Evolutionary conservation across 306 rosid species (phyloP), one percentile per base, ranked within the genome.

Genomic region (Medicago lupulina): DNA sequence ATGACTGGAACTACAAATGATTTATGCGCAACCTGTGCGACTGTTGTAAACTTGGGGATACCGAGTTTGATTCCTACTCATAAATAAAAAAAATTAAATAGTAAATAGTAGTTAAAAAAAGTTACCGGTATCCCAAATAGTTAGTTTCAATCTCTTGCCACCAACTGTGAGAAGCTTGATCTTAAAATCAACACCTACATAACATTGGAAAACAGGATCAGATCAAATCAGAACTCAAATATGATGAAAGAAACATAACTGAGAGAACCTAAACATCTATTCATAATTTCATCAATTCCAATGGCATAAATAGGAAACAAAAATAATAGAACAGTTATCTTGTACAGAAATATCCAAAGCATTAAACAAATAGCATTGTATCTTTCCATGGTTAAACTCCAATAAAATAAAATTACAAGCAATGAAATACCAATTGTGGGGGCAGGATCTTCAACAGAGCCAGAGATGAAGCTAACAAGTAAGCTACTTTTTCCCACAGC

Each of bases 51-150:
- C 38, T 4, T 34, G 7, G 7, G 38, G 7, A 6, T 34, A 34
- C 1, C 1, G 38, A 34, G 38, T 34, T 34, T 34, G 38, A 34
- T 34, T 34, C 38, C 0, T 34, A 34, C 38, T 34, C 44, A 31
- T 34, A 34, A 34, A 28, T 28, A 34, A 34, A 34, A 6, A 34
- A 34, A 34, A 28, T 28, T 5, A 34, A 34, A 6, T 5, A 34
- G 5, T 7, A 34, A 34, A 34, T 5, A 34, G 36, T 31, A 31
- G 38, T 34, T 34, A 34, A 6, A 5, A 34, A 34, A 34, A 34
- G 7, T 85, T 88, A 96, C 99, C 99, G 16, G 99, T 96, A 70
- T 96, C 99, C 99, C 99, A 96, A 67, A 96, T 92, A n/a, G 96
- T 96, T 80, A 96, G 83, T 86, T 96, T 96, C 77, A 92, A 85